Evolutionary conservation across 208 protist genomes (phyloP), one percentile per base, ranked within the genome.

Genomic region (Angomonas ambiguus): DNA sequence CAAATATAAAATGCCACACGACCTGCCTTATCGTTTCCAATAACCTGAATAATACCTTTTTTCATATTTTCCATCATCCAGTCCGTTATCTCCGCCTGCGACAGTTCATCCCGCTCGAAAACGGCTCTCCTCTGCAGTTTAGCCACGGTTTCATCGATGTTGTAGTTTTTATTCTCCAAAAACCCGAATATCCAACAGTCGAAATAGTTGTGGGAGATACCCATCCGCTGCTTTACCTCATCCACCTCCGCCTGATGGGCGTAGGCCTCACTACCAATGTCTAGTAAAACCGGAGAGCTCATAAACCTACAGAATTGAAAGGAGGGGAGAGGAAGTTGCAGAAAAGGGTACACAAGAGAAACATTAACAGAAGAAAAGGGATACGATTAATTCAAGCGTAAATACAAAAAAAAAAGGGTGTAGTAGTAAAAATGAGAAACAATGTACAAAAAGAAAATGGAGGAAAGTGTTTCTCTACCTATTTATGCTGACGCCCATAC

Each of bases 161-260:
- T 75, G 51, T 87, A 94, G 53, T 92, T 88, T 38, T 94, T 94
- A 71, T 94, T 94, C 60, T 94, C 83, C 18, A 94, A 65, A 56
- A 94, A 94, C 1, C 81, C 81, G 56, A 83, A 94, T 18, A 94
- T 80, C 85, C 88, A 94, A 69, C 82, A 85, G 59, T 92, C 85
- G 30, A 92, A 91, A 61, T 91, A 83, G 57, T 77, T 67, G 75
- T 90, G 80, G 18, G 41, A 48, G 48, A 94, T 87, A 56, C 74
- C 76, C 27, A 94, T 55, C 34, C 77, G 72, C 10, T 55, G 49
- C 65, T 87, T 87, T 55, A 94, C 74, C 61, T 85, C 78, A 20
- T 91, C 83, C 16, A 94, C 65, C 61, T 89, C 71, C 2, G 70
- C 34, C 49, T 82, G 82, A 67, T 92, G 80, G 2, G 83, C 72